These are phyloP conservation scores for Mucor racemosus DNA, from an alignment of 371 early-diverging fungal genomes.

Conservation along the genomic window DNA sequence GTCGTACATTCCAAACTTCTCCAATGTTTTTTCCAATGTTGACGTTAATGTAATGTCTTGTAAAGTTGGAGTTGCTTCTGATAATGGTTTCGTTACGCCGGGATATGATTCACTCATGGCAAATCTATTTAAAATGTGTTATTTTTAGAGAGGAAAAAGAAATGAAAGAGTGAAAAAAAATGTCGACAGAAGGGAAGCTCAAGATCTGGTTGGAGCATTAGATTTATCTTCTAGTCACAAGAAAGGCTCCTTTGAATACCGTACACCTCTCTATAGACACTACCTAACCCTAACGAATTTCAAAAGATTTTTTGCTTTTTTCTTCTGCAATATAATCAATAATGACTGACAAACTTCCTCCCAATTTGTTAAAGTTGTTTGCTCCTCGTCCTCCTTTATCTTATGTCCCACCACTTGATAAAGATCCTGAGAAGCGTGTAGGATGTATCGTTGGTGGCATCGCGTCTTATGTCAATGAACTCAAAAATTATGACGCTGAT, in stretches of 20 bases:
- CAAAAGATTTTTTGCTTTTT: constrained; percentile 1
- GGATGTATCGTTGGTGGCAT: constrained; percentile 71
- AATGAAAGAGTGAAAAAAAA: neutral
- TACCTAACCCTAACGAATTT: neutral
- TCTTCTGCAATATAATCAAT: neutral
- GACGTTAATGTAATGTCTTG: constrained; percentile 36
- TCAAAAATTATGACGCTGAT: constrained; percentile 71
- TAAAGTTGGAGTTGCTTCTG: constrained; percentile 28
- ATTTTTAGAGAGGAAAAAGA: neutral
- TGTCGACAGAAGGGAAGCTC: neutral
- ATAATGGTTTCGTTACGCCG: constrained; percentile 27
- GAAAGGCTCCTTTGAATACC: neutral
- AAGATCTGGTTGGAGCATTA: constrained; percentile 3
- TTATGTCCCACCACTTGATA: constrained; percentile 76
- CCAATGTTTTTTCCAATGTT: constrained; percentile 16
- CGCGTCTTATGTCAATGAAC: constrained; percentile 63
- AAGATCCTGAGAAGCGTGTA: constrained; percentile 67
- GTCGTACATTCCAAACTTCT: constrained; percentile 24
- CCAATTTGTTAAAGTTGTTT: constrained; percentile 87
- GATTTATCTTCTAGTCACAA: constrained; percentile 1
- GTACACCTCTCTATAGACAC: too few relatives aligned
- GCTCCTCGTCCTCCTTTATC: constrained; percentile 89
- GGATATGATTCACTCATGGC: constrained; percentile 12
- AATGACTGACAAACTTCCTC: constrained; percentile 83
- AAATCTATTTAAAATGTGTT: neutral